These are phyloP conservation scores for Aspergillus hortae DNA, from an alignment of 2,329 filamentous ascomycete species.

Conservation along the genomic window DNA sequence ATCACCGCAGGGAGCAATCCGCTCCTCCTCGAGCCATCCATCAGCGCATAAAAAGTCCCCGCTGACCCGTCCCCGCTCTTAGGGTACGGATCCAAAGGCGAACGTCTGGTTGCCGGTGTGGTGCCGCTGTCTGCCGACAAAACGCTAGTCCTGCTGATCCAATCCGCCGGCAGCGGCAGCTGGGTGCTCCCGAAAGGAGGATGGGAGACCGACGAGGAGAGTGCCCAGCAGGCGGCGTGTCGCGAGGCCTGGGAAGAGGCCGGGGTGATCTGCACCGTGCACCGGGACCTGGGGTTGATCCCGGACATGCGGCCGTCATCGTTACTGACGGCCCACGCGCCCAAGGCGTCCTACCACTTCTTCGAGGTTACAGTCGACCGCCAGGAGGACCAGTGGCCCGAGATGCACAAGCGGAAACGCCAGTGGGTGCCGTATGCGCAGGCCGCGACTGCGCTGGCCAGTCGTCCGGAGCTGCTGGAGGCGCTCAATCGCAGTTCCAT, in stretches of 20 bases:
- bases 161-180: constrained; percentile 82
- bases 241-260: constrained; percentile 98
- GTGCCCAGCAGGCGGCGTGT: constrained; percentile 75
- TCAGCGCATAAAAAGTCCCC: constrained; percentile 1
- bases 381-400: constrained; percentile 86
- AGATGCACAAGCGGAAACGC: constrained; percentile 84
- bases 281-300: constrained; percentile 82
- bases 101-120: constrained; percentile 90
- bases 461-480: constrained; percentile 81
- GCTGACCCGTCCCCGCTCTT: constrained; percentile 18
- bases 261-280: constrained; percentile 80
- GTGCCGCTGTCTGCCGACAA: constrained; percentile 86
- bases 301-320: constrained; percentile 66
- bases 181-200: constrained; percentile 98
- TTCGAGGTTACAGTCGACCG: constrained; percentile 81
- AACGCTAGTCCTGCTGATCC: constrained; percentile 84
- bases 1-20: too few relatives aligned
- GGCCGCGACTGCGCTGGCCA: constrained; percentile 72
- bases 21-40: not conserved
- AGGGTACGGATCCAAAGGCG: constrained; percentile 91
- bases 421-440: constrained; percentile 85
- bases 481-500: constrained; percentile 79
- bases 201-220: constrained; percentile 93
- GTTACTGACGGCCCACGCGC: constrained; percentile 56
- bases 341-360: constrained; percentile 61